These are phyloP conservation scores for Lactifluus rugatus DNA, from an alignment of 768 basidiomycete genomes.

Conservation along the genomic window DNA sequence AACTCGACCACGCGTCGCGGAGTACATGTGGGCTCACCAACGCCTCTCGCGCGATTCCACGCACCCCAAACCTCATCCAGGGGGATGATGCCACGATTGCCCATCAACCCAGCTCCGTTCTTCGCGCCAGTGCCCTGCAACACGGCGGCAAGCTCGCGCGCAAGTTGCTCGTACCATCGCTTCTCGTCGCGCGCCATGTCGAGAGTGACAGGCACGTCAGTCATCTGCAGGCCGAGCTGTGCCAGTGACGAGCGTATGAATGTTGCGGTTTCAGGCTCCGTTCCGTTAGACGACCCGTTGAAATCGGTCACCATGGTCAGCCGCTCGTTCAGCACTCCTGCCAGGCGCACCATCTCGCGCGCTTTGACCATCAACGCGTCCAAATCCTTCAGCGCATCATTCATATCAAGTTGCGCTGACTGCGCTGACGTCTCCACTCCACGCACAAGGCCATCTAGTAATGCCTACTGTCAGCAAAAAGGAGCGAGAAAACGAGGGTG, in stretches of 20 bases:
- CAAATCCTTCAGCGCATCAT: conserved; percentile 73
- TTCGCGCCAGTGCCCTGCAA: conserved; percentile 42
- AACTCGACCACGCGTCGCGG: background rate
- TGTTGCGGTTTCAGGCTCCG: conserved; percentile 73
- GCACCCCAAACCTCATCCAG: conserved; percentile 92
- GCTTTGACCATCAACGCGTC: conserved; percentile 88
- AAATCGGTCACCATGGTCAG: conserved; percentile 36
- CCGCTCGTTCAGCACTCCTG: conserved; percentile 78
- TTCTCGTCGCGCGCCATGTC: conserved; percentile 83
- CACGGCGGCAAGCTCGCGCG: conserved; percentile 68
- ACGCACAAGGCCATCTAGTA: conserved; percentile 70
- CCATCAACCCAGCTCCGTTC: conserved; percentile 56
- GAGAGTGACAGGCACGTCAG: conserved; percentile 71
- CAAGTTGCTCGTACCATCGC: conserved; percentile 71
- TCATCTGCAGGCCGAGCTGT: conserved; percentile 77
- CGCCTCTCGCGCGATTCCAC: conserved; percentile 90
- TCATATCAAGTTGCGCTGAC: conserved; percentile 53
- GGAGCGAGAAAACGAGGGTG: background rate
- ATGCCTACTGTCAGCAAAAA: background rate
- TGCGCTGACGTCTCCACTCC: conserved; percentile 61
- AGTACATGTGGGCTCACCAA: conserved; percentile 44
- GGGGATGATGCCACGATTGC: conserved; percentile 67
- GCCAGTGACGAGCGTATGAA: conserved; percentile 84
- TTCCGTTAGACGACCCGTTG: conserved; percentile 20
- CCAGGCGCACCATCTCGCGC: conserved; percentile 84